Conservation (phyloP, 305 asterid species). For the Euphrasia arctica region DNA sequence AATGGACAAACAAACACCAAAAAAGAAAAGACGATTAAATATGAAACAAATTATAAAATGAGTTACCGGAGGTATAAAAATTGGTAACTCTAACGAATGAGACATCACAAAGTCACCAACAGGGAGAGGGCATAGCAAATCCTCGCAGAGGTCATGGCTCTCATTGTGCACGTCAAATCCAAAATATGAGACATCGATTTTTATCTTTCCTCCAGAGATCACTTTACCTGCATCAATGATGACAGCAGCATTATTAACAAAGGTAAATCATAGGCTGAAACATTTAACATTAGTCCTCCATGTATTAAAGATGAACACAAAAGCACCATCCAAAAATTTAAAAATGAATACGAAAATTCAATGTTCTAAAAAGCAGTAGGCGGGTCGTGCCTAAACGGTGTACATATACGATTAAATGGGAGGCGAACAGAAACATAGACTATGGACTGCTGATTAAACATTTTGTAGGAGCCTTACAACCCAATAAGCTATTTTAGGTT, state of each 20-base stretch:
- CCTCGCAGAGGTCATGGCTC: slow-evolving; percentile 57
- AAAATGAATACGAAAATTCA: too few relatives aligned
- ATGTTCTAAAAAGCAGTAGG: too few relatives aligned
- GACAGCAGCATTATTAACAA: neutral
- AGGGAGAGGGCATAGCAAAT: slow-evolving; percentile 70
- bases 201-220: slow-evolving; percentile 65
- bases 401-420: too few relatives aligned
- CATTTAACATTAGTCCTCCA: too few relatives aligned
- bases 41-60: slow-evolving; percentile 4
- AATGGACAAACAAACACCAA: neutral
- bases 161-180: slow-evolving; percentile 48
- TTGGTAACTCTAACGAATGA: slow-evolving; percentile 76
- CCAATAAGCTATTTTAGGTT: too few relatives aligned
- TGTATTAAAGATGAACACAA: too few relatives aligned
- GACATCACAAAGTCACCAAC: slow-evolving; percentile 67
- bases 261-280: too few relatives aligned
- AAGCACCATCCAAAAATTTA: too few relatives aligned
- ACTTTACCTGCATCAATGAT: slow-evolving; percentile 47
- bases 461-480: too few relatives aligned
- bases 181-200: slow-evolving; percentile 53
- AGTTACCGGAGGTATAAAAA: slow-evolving; percentile 80
- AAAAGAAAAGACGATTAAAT: neutral
- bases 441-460: too few relatives aligned
- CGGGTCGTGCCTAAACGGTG: too few relatives aligned
- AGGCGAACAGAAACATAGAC: too few relatives aligned